Evolutionary conservation across 2,329 filamentous ascomycete species (phyloP).

Genomic region (Myotisia sp.): DNA sequence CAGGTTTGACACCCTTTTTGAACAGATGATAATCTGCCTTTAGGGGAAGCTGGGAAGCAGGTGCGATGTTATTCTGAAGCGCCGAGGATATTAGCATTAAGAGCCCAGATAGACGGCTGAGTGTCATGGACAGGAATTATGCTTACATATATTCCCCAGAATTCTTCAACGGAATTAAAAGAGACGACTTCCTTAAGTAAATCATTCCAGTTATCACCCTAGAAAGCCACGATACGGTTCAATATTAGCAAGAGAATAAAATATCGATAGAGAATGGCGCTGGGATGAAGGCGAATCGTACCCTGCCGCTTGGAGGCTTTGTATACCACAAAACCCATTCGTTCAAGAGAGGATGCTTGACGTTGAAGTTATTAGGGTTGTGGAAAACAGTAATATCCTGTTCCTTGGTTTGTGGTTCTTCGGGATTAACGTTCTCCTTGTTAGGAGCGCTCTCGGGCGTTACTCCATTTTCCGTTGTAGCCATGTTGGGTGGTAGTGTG

Average conservation of each 20-base stretch:
- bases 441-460: constrained; percentile 21
- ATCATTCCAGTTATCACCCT: constrained; percentile 99
- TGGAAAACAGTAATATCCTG: constrained; percentile 82
- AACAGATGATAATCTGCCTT: constrained; percentile 99
- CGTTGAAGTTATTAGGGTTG: constrained; percentile 97
- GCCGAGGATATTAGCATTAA: constrained; percentile 5
- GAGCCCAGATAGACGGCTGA: neutral
- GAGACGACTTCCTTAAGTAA: constrained; percentile 96
- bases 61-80: constrained; percentile 87
- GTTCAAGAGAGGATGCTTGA: constrained; percentile 96
- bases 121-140: neutral
- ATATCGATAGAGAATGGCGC: too few relatives aligned
- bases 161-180: constrained; percentile 97
- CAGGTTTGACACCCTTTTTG: constrained; percentile 90
- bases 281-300: constrained; percentile 27
- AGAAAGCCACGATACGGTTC: constrained; percentile 11
- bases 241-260: neutral
- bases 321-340: constrained; percentile 99
- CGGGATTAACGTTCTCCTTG: constrained; percentile 43
- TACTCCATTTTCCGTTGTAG: constrained; percentile 25
- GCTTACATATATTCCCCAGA: constrained; percentile 97
- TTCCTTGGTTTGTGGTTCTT: constrained; percentile 34
- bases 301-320: constrained; percentile 92
- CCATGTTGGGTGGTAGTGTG: too few relatives aligned
- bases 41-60: constrained; percentile 84